Base-by-base conservation (phyloP, 192 early-diverging fungal species). In the Endogone sp. region DNA sequence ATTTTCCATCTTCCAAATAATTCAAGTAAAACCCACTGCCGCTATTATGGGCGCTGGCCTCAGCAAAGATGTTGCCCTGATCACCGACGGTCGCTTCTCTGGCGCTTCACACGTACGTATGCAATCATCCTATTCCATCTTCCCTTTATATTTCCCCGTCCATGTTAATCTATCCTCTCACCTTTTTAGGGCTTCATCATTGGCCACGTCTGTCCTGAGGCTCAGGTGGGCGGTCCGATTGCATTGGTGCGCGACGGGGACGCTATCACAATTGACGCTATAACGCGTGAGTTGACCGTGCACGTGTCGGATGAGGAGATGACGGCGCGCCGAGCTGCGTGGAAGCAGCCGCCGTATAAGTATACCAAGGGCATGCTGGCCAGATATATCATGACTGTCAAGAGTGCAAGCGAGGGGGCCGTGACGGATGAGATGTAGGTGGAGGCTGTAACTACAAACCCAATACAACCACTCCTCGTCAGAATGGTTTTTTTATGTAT, bases 31-130 rank as follows among this genome's bases (percentile, higher is more conserved):
- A 9, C 97, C 97, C 24, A 95, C 94, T 54, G 88, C 89, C 75
- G 96, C 96, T 28, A 95, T 99, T 75, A 99, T 99, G 94, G 98
- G 98, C 29, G 98, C 98, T 8, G 98, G 98, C 3, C 88, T 99
- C 69, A 96, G 98, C 68, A 88, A 96, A 71, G 90, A 98, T 78
- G 96, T 98, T 29, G 96, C 96, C 0, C 82, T 99, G 65, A 84
- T 99, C 49, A 99, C 98, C 3, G 98, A 99, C 70, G 98, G 98
- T 57, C 91, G 96, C 31, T 99, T 99, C 86, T 97, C 95, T 20
- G 97, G 97, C 56, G 97, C 94, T n/a, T 90, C 88, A 75, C 97
- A 99, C 78, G 92, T 88, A 71, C n/a, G n/a, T n/a, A n/a, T 74
- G 83, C n/a, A n/a, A n/a, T 1, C 16, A 49, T 49, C 71, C 31